Conservation (phyloP, 1,139 yeast species). For the Kurtzmaniella quercitrusa region DNA sequence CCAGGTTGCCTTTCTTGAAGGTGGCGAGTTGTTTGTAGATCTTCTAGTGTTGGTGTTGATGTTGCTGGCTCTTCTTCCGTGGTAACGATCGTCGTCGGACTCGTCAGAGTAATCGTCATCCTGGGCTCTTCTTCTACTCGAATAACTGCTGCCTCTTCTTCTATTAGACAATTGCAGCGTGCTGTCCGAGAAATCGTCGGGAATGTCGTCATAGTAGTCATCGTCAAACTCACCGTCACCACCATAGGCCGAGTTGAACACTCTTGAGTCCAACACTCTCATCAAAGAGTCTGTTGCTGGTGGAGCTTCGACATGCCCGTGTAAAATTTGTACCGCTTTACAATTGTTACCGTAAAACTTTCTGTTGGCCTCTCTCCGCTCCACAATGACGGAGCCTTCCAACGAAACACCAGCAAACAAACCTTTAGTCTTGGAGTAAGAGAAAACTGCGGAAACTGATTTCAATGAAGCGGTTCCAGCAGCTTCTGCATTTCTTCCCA, state of each 20-base stretch:
- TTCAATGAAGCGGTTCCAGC: constrained; percentile 92
- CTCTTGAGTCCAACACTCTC: constrained; percentile 82
- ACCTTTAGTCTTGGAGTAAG: constrained; percentile 95
- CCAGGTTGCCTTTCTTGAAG: constrained; percentile 50
- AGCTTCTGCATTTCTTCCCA: constrained; percentile 97
- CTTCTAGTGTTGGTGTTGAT: constrained; percentile 16
- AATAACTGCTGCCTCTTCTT: constrained; percentile 20
- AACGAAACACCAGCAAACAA: constrained; percentile 95
- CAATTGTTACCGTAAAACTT: constrained; percentile 87
- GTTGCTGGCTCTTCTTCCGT: constrained; percentile 12
- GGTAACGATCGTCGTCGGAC: constrained; percentile 22
- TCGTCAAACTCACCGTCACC: constrained; percentile 55
- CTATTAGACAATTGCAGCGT: constrained; percentile 32
- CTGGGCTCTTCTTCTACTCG: constrained; percentile 24
- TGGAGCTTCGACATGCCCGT: constrained; percentile 88
- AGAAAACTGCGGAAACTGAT: constrained; percentile 84
- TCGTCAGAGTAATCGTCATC: constrained; percentile 41
- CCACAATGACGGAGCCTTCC: constrained; percentile 92
- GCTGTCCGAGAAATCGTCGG: constrained; percentile 55
- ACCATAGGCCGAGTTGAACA: constrained; percentile 58
- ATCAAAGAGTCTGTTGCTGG: constrained; percentile 89
- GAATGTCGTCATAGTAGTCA: constrained; percentile 69
- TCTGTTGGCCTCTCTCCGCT: constrained; percentile 94
- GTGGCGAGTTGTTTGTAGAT: constrained; percentile 9
- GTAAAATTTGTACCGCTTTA: constrained; percentile 76